Conservation (phyloP, 345 rosid genomes). For the Zanthoxylum bungeanum region DNA sequence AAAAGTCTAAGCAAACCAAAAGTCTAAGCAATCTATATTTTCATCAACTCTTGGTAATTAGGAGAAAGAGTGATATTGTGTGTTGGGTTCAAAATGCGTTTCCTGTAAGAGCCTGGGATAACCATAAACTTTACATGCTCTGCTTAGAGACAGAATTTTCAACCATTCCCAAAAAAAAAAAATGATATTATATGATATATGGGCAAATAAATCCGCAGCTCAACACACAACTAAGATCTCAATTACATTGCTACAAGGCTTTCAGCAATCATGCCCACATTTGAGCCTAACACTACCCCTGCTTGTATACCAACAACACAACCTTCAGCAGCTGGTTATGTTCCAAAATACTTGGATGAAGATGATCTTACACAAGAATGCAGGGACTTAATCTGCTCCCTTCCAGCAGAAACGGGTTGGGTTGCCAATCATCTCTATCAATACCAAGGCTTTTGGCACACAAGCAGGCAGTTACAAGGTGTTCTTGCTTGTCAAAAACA, state of each 20-base stretch:
- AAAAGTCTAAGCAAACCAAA: no score
- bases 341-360: conserved; percentile 36
- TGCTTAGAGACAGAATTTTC: no score
- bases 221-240: neutral
- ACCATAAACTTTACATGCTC: no score
- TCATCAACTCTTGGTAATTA: no score
- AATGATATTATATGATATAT: no score
- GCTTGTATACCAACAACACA: neutral
- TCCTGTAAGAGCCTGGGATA: no score
- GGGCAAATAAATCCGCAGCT: neutral
- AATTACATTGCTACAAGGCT: no score
- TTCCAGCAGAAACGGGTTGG: conserved; percentile 43
- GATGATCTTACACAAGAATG: conserved; percentile 30
- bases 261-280: neutral
- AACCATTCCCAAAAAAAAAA: no score
- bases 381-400: conserved; percentile 32
- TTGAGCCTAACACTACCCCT: neutral
- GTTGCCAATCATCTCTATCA: conserved; percentile 28
- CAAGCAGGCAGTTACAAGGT: conserved; percentile 30
- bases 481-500: conserved; percentile 39
- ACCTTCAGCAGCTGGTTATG: neutral
- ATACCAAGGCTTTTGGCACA: conserved; percentile 54
- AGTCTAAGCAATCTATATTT: no score
- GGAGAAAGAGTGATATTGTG: no score
- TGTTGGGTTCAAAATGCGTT: no score